Base-by-base conservation (phyloP, 768 basidiomycete genomes). In the Pluteus cervinus region DNA sequence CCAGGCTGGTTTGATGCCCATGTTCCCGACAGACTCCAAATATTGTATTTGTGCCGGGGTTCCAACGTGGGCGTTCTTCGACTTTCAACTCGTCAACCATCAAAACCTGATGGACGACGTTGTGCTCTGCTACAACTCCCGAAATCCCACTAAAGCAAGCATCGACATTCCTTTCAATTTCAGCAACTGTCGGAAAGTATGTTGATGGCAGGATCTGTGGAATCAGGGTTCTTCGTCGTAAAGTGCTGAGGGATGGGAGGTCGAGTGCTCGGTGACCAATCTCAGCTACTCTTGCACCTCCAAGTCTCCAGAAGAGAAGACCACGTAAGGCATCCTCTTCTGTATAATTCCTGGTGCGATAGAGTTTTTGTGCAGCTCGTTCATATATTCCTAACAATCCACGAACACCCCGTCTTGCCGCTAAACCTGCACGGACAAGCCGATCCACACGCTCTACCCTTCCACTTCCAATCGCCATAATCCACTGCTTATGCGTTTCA, bases 21-120 rank as follows among this genome's bases (percentile, higher is more conserved):
- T 53, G 49, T 39, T 56, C 54, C 2, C 52, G 46, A 42, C 51
- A 53, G n/a, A 45, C 30, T 2, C 54, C 54, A 0, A 51, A 10
- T 14, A 56, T 43, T 17, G 31, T 42, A 42, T 53, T 55, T 3
- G 44, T 49, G 15, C 23, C 38, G 11, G 48, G 39, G 36, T 55
- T 49, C 40, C 42, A 55, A 1, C 51, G 42, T 2, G 33, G 36
- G 2, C 52, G 26, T n/a, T 41, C 23, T 22, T 54, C 46, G 6
- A 49, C 29, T 25, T 41, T 44, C 3, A 55, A 29, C 26, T 55
- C 51, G 28, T 55, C 54, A 25, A 52, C 12, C 51, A 52, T 50
- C 7, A 54, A 15, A 1, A 48, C 43, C 25, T 42, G 41, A 32
- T 46, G 30, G n/a, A n/a, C n/a, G n/a, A n/a, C n/a, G n/a, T n/a